Evolutionary conservation across 2,329 filamentous ascomycete species (phyloP), one percentile per base, ranked within the genome.

Genomic region (Tothia fuscella): DNA sequence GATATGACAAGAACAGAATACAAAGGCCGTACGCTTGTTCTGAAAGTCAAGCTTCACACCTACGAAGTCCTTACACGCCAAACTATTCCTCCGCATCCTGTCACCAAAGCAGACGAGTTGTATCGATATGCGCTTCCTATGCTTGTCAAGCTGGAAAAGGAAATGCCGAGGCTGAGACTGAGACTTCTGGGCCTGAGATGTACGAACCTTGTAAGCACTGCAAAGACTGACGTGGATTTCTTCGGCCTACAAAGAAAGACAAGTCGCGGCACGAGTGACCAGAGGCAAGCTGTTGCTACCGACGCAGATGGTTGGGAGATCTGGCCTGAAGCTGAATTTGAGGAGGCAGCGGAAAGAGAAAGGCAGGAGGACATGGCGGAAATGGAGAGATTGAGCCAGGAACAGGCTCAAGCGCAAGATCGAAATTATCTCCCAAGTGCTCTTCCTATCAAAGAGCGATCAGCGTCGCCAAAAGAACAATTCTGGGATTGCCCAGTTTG

Each of bases 21-120:
- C 61, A 94, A 89, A 59, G 89, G 89, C 1, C 76, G 86, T n/a
- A 96, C 89, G 0, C 64, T 98, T 1, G 85, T 86, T 17, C 65
- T 98, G 26, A 98, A 98, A 59, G 72, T 95, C 49, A 98, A 98
- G 57, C 65, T 96, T 6, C 85, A 95, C 57, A 94, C 87, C 0
- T 98, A 89, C 52, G 88, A 96, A 58, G 83, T 95, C 16, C 72
- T 85, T 39, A 93, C 88, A 0, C 72, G 91, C 24, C 91, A 98
- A 56, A 73, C 76, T 5, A 75, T 82, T 3, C 72, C 80, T 2
- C 80, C 84, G 0, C 82, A 79, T 12, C 21, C 43, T 49, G 70
- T 95, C 1, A 72, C 64, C 37, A 65, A 72, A 5, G 81, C 86
- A 1, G 80, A 89, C 30, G 91, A 98, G 51, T 63, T 98, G 3